Conservation (phyloP, 2,329 filamentous ascomycete species). For the Sordariomycetes sp. region DNA sequence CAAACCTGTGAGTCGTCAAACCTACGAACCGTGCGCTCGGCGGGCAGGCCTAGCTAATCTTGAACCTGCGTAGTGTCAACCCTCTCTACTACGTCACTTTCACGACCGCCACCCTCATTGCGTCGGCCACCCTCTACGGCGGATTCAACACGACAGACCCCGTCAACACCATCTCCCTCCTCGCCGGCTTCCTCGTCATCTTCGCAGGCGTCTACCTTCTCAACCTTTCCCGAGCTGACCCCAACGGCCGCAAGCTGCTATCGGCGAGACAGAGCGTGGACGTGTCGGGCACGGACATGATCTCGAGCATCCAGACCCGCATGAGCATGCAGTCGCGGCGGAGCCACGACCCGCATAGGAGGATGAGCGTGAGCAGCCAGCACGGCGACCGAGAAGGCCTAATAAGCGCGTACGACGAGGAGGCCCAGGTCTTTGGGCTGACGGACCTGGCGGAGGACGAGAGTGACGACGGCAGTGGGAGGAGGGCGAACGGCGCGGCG, state of each 20-base stretch:
- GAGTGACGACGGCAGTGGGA: conserved; percentile 46
- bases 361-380: conserved; percentile 51
- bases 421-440: conserved; percentile 58
- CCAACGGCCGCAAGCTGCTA: conserved; percentile 59
- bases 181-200: conserved; percentile 88
- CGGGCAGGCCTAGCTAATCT: background rate
- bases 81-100: conserved; percentile 97
- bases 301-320: conserved; percentile 80
- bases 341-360: conserved; percentile 50
- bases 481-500: conserved; percentile 15
- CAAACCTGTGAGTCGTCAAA: conserved; percentile 66
- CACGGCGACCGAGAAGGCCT: conserved; percentile 65
- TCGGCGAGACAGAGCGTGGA: conserved; percentile 52
- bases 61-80: conserved; percentile 53
- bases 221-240: conserved; percentile 87
- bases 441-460: conserved; percentile 63
- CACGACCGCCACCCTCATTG: conserved; percentile 84
- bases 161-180: conserved; percentile 82
- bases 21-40: background rate
- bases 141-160: conserved; percentile 92
- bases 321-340: conserved; percentile 85
- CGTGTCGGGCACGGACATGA: conserved; percentile 79
- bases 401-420: conserved; percentile 79
- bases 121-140: conserved; percentile 89
- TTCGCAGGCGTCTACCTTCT: conserved; percentile 92